Base-by-base conservation (phyloP, 2,329 filamentous ascomycete genomes). In the Bipolaris gigantea region DNA sequence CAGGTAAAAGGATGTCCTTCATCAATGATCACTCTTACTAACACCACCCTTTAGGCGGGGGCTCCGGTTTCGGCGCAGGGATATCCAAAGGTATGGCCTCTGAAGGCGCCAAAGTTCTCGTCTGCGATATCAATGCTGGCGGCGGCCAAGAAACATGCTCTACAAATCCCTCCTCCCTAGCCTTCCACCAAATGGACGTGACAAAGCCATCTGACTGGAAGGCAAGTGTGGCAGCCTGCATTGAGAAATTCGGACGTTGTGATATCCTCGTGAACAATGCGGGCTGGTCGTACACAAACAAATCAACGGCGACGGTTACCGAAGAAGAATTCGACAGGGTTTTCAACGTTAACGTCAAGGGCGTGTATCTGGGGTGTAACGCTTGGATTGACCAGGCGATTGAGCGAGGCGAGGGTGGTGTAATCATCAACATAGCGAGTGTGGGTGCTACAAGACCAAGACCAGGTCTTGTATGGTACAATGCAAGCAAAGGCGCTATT, bases 281-380 rank as follows among this genome's bases (percentile, higher is more conserved):
- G 3, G 85, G 84, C 2, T 78, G 78, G 48, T 82, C 79, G 0
- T 82, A 85, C 53, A 79, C 79, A 30, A 76, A 74, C 58, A 76
- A 76, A 76, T 80, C 85, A 0, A 88, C 86, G 0, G 73, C 80
- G 25, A 79, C 85, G 0, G 87, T 89, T 2, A 86, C 84, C 0
- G 85, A 88, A 48, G 77, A 79, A 4, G 87, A 89, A 43, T 89
- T 87, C 56, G 85, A 89, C 61, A 77, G 81, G 41, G 83, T 86
- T 34, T 86, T 89, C 69, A 80, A 81, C 49, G 85, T 89, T 56
- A 89, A 90, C 60, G 85, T 89, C 56, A 88, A 87, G 73, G 82
- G 83, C 2, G 80, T 89, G 41, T 90, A 82, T 69, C 70, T 84
- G 18, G 85, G 84, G 0, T 82, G 83, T 1, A 79, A 79, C 49